A percentile compares a stretch with the other conserved stretches of the same genome.
phyloP scores from a whole-genome alignment of 306 rosid genomes.

The Leucaena leucocephala region DNA sequence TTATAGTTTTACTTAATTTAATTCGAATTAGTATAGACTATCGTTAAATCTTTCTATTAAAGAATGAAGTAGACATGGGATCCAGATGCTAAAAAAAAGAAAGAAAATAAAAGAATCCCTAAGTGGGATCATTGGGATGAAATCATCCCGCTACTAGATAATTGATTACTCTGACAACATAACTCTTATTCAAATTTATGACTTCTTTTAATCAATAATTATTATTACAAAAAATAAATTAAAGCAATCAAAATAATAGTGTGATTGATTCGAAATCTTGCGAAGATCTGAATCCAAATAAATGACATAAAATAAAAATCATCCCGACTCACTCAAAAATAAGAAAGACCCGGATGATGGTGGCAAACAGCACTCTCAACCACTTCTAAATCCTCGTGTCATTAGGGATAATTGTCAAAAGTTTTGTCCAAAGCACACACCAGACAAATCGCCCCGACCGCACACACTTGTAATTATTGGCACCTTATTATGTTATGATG shows the following conservation, averaged over 20 bases:
- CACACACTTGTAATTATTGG: neutral
- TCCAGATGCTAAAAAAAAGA: no score
- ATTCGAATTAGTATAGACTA: no score
- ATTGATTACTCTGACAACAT: no score
- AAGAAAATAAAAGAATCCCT: no score
- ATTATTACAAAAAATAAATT: no score
- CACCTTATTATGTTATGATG: neutral
- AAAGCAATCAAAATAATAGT: neutral
- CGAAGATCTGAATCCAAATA: neutral
- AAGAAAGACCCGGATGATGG: neutral
- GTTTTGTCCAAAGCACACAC: neutral
- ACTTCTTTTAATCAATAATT: no score
- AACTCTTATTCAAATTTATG: no score
- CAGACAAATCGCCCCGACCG: neutral
- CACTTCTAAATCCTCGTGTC: neutral
- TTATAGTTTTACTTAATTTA: no score
- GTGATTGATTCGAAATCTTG: neutral
- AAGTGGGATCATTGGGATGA: no score
- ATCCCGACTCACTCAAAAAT: neutral
- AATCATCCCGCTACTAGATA: no score
- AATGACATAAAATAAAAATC: neutral
- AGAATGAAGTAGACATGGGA: no score
- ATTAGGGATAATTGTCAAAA: neutral
- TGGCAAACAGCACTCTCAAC: neutral
- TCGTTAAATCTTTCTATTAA: no score